Conservation (phyloP, 768 basidiomycete species). For the Gymnopilus junonius region DNA sequence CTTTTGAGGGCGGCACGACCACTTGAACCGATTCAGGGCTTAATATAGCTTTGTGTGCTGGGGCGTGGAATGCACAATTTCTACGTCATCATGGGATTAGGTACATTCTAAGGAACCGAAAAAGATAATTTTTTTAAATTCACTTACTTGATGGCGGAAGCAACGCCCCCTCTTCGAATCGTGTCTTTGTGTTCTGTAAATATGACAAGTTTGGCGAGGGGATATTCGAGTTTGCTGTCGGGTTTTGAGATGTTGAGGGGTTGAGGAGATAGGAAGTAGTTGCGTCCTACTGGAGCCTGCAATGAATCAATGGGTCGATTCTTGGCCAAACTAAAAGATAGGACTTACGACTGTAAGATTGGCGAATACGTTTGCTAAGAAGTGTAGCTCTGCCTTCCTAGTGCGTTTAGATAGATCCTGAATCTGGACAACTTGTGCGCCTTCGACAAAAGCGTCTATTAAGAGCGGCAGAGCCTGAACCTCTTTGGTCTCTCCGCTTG, state of each 20-base stretch:
- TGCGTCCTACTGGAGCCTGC: conserved; percentile 78
- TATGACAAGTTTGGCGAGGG: conserved; percentile 77
- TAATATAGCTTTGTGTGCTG: conserved; percentile 74
- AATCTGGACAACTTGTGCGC: conserved; percentile 57
- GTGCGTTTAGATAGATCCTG: conserved; percentile 50
- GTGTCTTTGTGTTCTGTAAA: conserved; percentile 91
- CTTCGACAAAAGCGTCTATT: conserved; percentile 88
- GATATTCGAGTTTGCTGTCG: conserved; percentile 65
- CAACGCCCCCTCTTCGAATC: conserved; percentile 87
- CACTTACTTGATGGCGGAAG: conserved; percentile 83
- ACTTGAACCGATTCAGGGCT: conserved; percentile 62
- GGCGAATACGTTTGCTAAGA: conserved; percentile 92
- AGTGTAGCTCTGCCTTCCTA: conserved; percentile 84
- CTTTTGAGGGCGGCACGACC: conserved; percentile 60
- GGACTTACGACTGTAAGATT: conserved; percentile 79
- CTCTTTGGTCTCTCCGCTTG: conserved; percentile 53
- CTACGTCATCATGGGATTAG: conserved; percentile 40
- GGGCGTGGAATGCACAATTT: conserved; percentile 76
- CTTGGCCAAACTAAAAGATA: not conserved
- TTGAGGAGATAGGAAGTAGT: conserved; percentile 77
- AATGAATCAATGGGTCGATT: not conserved
- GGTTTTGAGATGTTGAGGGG: conserved; percentile 51
- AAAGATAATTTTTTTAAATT: not conserved
- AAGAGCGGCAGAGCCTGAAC: conserved; percentile 77
- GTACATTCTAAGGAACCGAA: conserved; percentile 14